A percentile compares a stretch with the other conserved stretches of the same genome.
These are phyloP conservation scores for Elongisporangium senticosum DNA, from an alignment of 352 stramenopile species.

Conservation along the genomic window DNA sequence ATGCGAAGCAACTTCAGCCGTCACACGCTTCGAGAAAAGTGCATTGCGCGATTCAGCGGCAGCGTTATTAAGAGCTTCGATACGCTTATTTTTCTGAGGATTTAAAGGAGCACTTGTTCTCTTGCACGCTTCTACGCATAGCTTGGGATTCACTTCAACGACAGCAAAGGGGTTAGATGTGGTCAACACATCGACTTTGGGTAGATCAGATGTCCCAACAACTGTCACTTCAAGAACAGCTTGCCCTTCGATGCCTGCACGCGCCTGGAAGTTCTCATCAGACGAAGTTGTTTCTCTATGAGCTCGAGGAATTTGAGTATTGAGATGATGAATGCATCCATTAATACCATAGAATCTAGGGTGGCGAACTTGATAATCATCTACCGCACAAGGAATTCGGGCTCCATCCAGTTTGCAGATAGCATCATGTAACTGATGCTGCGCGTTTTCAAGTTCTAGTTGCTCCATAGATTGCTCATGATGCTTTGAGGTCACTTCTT, in stretches of 20 bases:
- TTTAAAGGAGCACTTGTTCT: conserved; percentile 37
- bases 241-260: conserved; percentile 44
- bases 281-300: conserved; percentile 46
- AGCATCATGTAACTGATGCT: conserved; percentile 53
- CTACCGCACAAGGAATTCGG: conserved; percentile 51
- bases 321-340: conserved; percentile 67
- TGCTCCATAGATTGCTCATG: conserved; percentile 58
- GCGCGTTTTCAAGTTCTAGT: conserved; percentile 61
- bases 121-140: conserved; percentile 53
- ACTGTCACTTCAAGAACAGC: conserved; percentile 58
- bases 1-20: conserved; percentile 54
- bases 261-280: conserved; percentile 56
- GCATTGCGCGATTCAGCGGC: conserved; percentile 31
- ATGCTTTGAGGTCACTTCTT: conserved; percentile 44
- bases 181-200: conserved; percentile 19
- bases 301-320: conserved; percentile 48
- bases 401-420: conserved; percentile 68
- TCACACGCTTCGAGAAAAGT: conserved; percentile 39
- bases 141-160: conserved; percentile 50
- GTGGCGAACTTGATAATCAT: conserved; percentile 53
- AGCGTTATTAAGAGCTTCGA: conserved; percentile 25
- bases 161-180: conserved; percentile 45
- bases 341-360: conserved; percentile 80
- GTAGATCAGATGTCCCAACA: conserved; percentile 27
- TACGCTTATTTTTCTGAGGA: conserved; percentile 40